These are phyloP conservation scores for Metschnikowia kofuensis DNA, from an alignment of 805 yeast species.

Conservation along the genomic window DNA sequence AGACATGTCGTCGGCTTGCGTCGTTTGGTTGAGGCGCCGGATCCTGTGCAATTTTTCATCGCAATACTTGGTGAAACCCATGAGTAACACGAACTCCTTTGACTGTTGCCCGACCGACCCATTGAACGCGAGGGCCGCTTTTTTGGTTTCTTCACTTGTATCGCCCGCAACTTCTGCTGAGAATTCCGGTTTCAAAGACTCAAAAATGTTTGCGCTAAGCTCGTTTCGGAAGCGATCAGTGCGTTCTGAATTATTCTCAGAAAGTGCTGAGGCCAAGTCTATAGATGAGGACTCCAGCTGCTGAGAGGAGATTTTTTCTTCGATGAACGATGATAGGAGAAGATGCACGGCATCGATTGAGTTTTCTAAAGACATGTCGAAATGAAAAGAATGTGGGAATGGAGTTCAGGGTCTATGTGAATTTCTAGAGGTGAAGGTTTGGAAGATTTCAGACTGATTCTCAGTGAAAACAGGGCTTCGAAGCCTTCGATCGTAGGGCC, in stretches of 20 bases:
- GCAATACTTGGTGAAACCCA: slow-evolving; percentile 21
- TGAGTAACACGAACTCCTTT: slow-evolving; percentile 20
- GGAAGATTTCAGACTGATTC: too few species aligned
- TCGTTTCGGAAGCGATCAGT: not conserved
- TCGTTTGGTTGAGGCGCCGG: not conserved
- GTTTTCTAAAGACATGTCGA: too few species aligned
- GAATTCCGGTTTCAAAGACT: not conserved
- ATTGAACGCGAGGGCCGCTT: slow-evolving; percentile 23
- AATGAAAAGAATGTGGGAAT: too few species aligned
- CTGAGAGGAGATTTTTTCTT: not conserved
- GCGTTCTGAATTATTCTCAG: not conserved
- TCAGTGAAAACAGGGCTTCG: too few species aligned
- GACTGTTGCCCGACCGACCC: slow-evolving; percentile 20
- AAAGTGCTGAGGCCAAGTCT: not conserved
- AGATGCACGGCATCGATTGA: too few species aligned
- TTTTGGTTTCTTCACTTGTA: slow-evolving; percentile 6
- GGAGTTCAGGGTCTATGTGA: too few species aligned
- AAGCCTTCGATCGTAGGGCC: too few species aligned
- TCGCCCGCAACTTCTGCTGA: not conserved
- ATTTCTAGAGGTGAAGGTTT: too few species aligned
- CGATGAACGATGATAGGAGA: too few species aligned
- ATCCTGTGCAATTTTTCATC: slow-evolving; percentile 7
- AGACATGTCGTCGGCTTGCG: not conserved
- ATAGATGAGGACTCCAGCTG: not conserved
- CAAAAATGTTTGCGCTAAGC: not conserved